A percentile compares a stretch with the other conserved stretches of the same genome.
Evolutionary conservation across 352 stramenopile genomes (phyloP).

Genomic region (Globisporangium takayamanum): DNA sequence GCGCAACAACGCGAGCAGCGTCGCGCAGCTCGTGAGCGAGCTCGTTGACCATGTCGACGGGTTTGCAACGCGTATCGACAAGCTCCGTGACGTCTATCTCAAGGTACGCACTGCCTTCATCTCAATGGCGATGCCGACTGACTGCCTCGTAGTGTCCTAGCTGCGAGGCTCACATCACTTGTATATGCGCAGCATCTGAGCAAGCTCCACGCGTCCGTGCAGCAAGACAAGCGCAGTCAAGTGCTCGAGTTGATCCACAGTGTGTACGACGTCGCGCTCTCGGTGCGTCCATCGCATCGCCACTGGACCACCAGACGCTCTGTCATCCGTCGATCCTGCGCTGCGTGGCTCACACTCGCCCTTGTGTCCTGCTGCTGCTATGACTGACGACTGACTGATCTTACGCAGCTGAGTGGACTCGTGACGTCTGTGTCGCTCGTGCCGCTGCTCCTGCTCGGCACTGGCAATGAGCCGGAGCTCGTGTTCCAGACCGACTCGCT

Average conservation of each 20-base stretch:
- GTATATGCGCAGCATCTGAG: constrained; percentile 29
- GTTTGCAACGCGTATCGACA: constrained; percentile 15
- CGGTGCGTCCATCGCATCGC: constrained; percentile 15
- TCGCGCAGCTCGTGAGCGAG: constrained; percentile 23
- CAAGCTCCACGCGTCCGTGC: constrained; percentile 20
- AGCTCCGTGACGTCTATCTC: constrained; percentile 30
- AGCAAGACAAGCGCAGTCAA: constrained; percentile 22
- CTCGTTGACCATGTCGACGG: constrained; percentile 13
- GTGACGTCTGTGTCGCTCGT: constrained; percentile 17
- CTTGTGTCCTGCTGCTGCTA: no score
- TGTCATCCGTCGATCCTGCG: no score
- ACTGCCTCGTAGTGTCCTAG: not conserved
- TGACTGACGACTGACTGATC: not conserved
- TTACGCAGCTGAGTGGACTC: constrained; percentile 13
- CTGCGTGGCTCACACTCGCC: no score
- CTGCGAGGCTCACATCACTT: not conserved
- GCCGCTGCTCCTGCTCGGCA: constrained; percentile 27
- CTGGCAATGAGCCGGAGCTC: constrained; percentile 23
- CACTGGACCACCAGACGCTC: no score
- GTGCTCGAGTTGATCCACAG: constrained; percentile 36
- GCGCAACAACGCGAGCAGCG: constrained; percentile 22
- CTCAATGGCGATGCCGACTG: not conserved
- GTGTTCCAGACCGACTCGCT: constrained; percentile 25
- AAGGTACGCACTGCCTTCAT: constrained; percentile 12
- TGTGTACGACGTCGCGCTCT: constrained; percentile 41